phyloP scores from a whole-genome alignment of 2,329 filamentous ascomycete genomes.

The Colletotrichum agaves region DNA sequence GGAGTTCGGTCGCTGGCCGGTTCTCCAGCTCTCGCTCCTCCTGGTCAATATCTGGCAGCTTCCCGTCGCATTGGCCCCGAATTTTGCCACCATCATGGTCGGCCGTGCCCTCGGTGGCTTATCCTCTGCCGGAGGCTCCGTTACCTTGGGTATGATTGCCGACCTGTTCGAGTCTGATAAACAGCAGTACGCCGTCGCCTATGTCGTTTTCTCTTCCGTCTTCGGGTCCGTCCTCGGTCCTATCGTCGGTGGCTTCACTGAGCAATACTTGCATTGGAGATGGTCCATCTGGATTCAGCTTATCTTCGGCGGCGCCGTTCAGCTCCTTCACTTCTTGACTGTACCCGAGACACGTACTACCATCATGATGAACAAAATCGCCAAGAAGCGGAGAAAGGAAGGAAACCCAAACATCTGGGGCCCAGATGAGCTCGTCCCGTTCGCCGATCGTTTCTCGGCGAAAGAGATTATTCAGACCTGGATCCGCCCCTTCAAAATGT shows the following conservation, averaged over 20 bases:
- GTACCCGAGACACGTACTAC: conserved; percentile 84
- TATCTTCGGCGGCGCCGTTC: conserved; percentile 78
- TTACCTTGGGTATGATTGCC: conserved; percentile 80
- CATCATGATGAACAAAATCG: conserved; percentile 81
- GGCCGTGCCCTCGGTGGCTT: conserved; percentile 77
- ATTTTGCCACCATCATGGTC: conserved; percentile 76
- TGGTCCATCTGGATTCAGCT: conserved; percentile 88
- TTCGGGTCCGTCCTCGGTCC: conserved; percentile 81
- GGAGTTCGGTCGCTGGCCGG: conserved; percentile 80
- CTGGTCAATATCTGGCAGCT: conserved; percentile 83
- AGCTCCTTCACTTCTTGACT: conserved; percentile 72
- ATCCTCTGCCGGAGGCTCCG: conserved; percentile 77
- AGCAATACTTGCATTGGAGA: conserved; percentile 73
- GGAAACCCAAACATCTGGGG: conserved; percentile 74
- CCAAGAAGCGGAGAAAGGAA: conserved; percentile 75
- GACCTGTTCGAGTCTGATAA: conserved; percentile 77
- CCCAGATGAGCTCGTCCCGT: conserved; percentile 75
- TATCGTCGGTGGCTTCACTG: conserved; percentile 81
- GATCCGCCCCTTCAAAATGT: conserved; percentile 77
- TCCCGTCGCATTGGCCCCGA: conserved; percentile 77
- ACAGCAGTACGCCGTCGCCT: conserved; percentile 81
- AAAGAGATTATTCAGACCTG: conserved; percentile 67
- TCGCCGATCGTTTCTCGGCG: conserved; percentile 66
- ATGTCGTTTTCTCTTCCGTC: conserved; percentile 82
- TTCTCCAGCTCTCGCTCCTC: conserved; percentile 78